Evolutionary conservation across 768 basidiomycete genomes (phyloP), one percentile per base, ranked within the genome.

Genomic region (Suillus cothurnatus): DNA sequence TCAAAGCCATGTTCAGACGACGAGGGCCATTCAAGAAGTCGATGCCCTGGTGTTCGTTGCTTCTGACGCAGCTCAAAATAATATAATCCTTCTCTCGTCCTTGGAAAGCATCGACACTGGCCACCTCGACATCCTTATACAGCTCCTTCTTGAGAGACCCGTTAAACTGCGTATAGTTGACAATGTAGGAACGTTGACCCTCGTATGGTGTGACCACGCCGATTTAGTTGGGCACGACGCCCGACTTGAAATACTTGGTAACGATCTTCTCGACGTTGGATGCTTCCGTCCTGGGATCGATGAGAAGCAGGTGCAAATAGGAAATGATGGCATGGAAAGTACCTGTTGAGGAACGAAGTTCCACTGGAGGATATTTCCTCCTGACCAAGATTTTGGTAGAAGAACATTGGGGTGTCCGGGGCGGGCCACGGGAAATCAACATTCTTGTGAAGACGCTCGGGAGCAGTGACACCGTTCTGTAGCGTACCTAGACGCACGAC

Each of bases 221-320:
- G 71, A 99, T 99, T 73, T 99, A 97, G 63, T 82, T 85, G 14
- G 97, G 97, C 45, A 97, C 85, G 34, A 99, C 97, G 43, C 97
- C 97, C 0, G 97, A 94, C 78, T 97, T 97, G 93, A 99, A 99
- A 83, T 99, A 99, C 75, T 98, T 97, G 64, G 97, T 99, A 49
- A 99, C 97, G 69, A 99, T 99, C 86, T 99, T 99, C 80, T 99
- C 97, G 38, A 99, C 97, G 70, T 99, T 99, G 26, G 95, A 95
- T 2, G 97, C 95, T 76, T 99, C 97, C 39, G 97, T 99, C 76
- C 97, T 94, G 76, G 17, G 55, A 41, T 36, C 34, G 55, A 19
- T 41, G 4, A 53, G 64, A 9, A n/a, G 67, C 61, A 43, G 68
- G 56, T 21, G 15, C 28, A 70, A 53, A 15, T 4, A 23, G 39